phyloP scores from a whole-genome alignment of 768 basidiomycete species.

The Lactarius tabidus region DNA sequence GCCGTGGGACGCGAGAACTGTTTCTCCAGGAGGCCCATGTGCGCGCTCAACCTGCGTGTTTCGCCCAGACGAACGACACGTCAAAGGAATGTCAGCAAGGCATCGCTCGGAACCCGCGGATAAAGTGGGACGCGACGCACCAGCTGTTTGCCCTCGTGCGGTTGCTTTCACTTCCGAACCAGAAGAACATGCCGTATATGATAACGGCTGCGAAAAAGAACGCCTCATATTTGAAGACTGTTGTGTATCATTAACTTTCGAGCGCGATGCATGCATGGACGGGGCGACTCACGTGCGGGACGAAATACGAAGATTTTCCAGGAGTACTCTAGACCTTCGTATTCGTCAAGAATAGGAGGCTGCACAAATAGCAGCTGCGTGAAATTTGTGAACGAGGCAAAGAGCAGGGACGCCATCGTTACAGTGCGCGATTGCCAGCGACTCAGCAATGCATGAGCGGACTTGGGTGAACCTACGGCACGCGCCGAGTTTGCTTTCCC shows the following conservation, averaged over 20 bases:
- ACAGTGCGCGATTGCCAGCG: not conserved
- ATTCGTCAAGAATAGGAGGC: conserved; percentile 52
- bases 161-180: conserved; percentile 61
- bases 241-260: not conserved
- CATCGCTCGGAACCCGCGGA: not conserved
- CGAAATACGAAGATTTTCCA: conserved; percentile 79
- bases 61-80: conserved; percentile 5
- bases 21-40: conserved; percentile 51
- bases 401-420: conserved; percentile 5
- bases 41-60: conserved; percentile 51
- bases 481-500: not conserved
- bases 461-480: not conserved
- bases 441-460: not conserved
- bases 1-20: conserved; percentile 75
- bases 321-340: conserved; percentile 68
- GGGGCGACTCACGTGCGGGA: conserved; percentile 58
- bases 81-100: not conserved
- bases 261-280: conserved; percentile 4
- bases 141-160: conserved; percentile 57
- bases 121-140: conserved; percentile 42
- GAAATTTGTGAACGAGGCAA: conserved; percentile 5
- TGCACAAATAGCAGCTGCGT: conserved; percentile 40
- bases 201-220: conserved; percentile 50
- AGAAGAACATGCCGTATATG: conserved; percentile 53
- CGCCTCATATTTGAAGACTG: conserved; percentile 65